Evolutionary conservation across 176 grass and related monocot genomes (phyloP).

Genomic region (Rhynchospora tenuis): DNA sequence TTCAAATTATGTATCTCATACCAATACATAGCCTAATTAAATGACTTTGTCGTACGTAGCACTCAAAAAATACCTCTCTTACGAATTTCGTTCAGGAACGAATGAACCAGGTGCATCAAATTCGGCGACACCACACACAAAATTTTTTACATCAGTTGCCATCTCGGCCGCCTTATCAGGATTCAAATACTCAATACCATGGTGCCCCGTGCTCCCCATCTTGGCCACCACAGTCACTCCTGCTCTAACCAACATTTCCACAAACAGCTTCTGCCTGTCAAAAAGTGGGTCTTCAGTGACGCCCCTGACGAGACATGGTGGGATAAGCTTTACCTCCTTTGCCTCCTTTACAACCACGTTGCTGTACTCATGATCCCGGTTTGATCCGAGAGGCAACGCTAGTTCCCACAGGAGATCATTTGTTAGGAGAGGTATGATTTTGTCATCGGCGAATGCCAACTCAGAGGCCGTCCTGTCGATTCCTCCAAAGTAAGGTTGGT

Average conservation of each 20-base stretch:
- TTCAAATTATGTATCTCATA: background rate
- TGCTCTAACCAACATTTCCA: conserved; percentile 31
- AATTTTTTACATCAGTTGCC: conserved; percentile 48
- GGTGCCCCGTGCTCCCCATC: conserved; percentile 50
- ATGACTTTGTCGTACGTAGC: background rate
- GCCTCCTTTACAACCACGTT: conserved; percentile 29
- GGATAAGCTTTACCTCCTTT: conserved; percentile 33
- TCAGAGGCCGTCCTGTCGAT: conserved; percentile 48
- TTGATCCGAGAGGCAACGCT: conserved; percentile 45
- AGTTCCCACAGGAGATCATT: conserved; percentile 87
- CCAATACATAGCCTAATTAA: background rate
- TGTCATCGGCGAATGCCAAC: conserved; percentile 44
- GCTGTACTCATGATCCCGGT: conserved; percentile 76
- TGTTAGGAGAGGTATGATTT: conserved; percentile 44
- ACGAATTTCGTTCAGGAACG: background rate
- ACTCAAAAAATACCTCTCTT: background rate
- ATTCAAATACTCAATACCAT: conserved; percentile 70
- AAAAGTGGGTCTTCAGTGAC: conserved; percentile 49
- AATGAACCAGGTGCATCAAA: background rate
- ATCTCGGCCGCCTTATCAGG: conserved; percentile 43
- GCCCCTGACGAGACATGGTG: conserved; percentile 61
- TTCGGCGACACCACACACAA: conserved; percentile 32
- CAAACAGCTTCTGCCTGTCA: conserved; percentile 50
- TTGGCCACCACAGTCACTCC: conserved; percentile 45
- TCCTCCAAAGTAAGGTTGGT: conserved; percentile 67